Base-by-base conservation (phyloP, 257 asterid species). In the Coffea canephora region DNA sequence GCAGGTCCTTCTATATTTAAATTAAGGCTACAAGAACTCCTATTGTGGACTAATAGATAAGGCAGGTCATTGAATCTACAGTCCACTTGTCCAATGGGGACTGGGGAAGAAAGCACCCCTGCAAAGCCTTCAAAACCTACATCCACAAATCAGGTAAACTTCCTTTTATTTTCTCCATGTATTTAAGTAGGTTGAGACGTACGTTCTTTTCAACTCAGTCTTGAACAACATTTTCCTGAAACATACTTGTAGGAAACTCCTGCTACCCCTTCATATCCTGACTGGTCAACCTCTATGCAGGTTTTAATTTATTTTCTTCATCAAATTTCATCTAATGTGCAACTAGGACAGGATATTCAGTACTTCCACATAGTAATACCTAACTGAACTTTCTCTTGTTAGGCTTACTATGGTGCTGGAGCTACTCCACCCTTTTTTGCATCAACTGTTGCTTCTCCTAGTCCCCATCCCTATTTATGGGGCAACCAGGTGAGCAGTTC, bases 341-440 rank as follows among this genome's bases (percentile, higher is more conserved):
- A n/a, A 34, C 9, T 45, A 41, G 6, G 71, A 54, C 1, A 52
- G 19, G 8, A 15, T 76, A 25, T 67, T 25, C 49, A 4, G 57
- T 46, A 76, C 18, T 36, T 74, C 39, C 43, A 25, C 16, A 9
- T 45, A 59, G 39, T 39, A 49, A 11, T 54, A 48, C 71, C 82
- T 79, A 36, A 74, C 13, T 48, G 43, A 50, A 39, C 64, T 41
- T 79, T 78, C 78, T 73, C 50, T 62, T 83, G 52, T 71, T 76
- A 95, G 99, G 97, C 97, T 66, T 95, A 91, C 85, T 95, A 93
- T 82, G 95, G 99, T 74, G 92, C 93, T 84, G 99, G 98, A 80
- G 97, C 89, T 77, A 80, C 95, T 82, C 99, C 97, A 18, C 95
- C 97, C 59, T 95, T 89, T 87, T 95, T 95, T 83, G 97, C 98